Conservation (phyloP, 352 stramenopile species). For the Phytophthora pseudosyringae region DNA sequence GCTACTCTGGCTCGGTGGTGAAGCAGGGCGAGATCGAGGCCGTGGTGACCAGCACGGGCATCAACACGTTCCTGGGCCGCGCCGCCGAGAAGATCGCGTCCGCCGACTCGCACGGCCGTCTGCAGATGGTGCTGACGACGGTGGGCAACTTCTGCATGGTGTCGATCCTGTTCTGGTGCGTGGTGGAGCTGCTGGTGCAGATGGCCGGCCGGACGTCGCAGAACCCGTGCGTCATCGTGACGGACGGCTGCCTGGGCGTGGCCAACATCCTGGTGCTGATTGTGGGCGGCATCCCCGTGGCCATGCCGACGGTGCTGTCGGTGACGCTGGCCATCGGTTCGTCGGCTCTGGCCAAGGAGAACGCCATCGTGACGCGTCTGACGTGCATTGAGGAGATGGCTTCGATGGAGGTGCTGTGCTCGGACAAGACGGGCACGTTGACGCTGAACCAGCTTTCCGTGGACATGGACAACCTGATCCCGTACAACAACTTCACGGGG, state of each 20-base stretch:
- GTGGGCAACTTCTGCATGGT: conserved; percentile 93
- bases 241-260: conserved; percentile 68
- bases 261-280: conserved; percentile 90
- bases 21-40: conserved; percentile 92
- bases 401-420: conserved; percentile 94
- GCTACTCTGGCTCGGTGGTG: conserved; percentile 86
- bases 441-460: conserved; percentile 97
- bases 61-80: conserved; percentile 92
- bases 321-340: conserved; percentile 93
- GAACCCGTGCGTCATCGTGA: conserved; percentile 88
- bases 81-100: conserved; percentile 83
- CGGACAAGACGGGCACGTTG: conserved; percentile 95
- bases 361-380: conserved; percentile 93
- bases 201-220: conserved; percentile 70
- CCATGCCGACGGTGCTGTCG: conserved; percentile 93
- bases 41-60: conserved; percentile 88
- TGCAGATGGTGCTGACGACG: conserved; percentile 94
- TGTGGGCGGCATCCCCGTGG: conserved; percentile 92
- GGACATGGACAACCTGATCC: conserved; percentile 84
- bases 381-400: conserved; percentile 94
- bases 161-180: conserved; percentile 87
- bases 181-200: conserved; percentile 88
- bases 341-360: conserved; percentile 88
- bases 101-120: conserved; percentile 77
- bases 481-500: conserved; percentile 68